phyloP scores from a whole-genome alignment of 371 early-diverging fungal genomes.

The Rhizopus sp. region DNA sequence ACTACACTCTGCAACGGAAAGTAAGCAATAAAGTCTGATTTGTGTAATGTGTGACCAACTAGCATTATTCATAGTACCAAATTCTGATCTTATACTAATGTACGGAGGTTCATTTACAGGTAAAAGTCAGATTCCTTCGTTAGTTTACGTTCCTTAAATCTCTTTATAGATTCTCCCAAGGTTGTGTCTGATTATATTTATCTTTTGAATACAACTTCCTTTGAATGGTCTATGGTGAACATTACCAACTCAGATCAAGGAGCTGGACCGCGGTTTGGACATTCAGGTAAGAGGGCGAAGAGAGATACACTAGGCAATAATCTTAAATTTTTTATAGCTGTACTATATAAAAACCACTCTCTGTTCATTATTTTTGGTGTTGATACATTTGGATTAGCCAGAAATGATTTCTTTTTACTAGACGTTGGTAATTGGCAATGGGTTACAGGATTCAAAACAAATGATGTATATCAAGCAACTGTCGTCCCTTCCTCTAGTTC shows the following conservation, averaged over 20 bases:
- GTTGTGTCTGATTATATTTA: constrained; percentile 18
- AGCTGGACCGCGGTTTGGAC: constrained; percentile 22
- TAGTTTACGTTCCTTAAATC: not conserved
- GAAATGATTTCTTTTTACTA: constrained; percentile 22
- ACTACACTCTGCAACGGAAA: constrained; percentile 19
- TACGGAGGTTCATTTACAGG: constrained; percentile 23
- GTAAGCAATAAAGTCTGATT: constrained; percentile 3
- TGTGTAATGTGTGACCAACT: not conserved
- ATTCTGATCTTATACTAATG: constrained; percentile 15
- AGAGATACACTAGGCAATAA: not conserved
- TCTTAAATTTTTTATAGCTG: constrained; percentile 3
- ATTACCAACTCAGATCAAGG: constrained; percentile 1
- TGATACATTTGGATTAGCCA: constrained; percentile 10
- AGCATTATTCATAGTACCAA: constrained; percentile 11
- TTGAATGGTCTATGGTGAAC: constrained; percentile 11
- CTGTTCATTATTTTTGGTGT: constrained; percentile 25
- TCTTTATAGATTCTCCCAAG: not conserved
- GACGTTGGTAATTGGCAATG: constrained; percentile 18
- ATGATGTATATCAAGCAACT: constrained; percentile 8
- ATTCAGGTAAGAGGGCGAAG: constrained; percentile 18
- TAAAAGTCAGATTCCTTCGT: constrained; percentile 3
- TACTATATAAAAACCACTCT: constrained; percentile 8
- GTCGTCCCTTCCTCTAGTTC: no score
- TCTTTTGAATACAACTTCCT: constrained; percentile 16
- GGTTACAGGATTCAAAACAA: constrained; percentile 8